phyloP scores from a whole-genome alignment of 2,329 filamentous ascomycete genomes.

The Pseudopyricularia javanii region DNA sequence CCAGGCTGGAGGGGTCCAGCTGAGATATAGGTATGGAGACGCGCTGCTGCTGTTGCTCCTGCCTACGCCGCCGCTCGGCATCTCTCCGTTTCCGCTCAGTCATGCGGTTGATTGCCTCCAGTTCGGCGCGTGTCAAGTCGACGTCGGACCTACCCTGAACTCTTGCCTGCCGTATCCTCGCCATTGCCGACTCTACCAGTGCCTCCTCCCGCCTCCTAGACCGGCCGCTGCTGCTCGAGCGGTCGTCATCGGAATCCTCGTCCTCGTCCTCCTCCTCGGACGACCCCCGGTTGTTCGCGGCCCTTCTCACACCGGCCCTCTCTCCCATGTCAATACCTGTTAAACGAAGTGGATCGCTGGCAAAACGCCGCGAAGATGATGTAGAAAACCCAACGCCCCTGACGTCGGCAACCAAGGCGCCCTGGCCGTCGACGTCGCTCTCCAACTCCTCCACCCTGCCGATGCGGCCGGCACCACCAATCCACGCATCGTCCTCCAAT shows the following conservation, averaged over 20 bases:
- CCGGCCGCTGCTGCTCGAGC: conserved; percentile 13
- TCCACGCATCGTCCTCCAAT: conserved; percentile 27
- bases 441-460: conserved; percentile 51
- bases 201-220: conserved; percentile 55
- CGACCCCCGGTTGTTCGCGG: conserved; percentile 20
- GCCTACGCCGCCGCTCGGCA: conserved; percentile 16
- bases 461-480: conserved; percentile 24
- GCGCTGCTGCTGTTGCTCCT: conserved; percentile 27
- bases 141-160: conserved; percentile 67
- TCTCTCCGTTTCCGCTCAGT: conserved; percentile 44
- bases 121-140: conserved; percentile 65
- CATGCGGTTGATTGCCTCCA: conserved; percentile 65
- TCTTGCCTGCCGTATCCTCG: conserved; percentile 68
- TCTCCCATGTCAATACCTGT: conserved; percentile 46
- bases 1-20: conserved; percentile 29
- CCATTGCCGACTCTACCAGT: conserved; percentile 65
- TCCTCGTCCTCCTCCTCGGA: conserved; percentile 25
- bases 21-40: conserved; percentile 41
- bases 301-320: conserved; percentile 23
- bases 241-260: conserved; percentile 30
- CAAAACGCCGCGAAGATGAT: conserved; percentile 27
- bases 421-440: conserved; percentile 38
- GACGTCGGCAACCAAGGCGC: conserved; percentile 24
- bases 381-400: conserved; percentile 33
- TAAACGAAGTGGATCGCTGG: conserved; percentile 48